Percentiles rank a stretch among this genome's conserved stretches.
phyloP scores from a whole-genome alignment of 169 alveolate species.

The Cryptosporidium ryanae region DNA sequence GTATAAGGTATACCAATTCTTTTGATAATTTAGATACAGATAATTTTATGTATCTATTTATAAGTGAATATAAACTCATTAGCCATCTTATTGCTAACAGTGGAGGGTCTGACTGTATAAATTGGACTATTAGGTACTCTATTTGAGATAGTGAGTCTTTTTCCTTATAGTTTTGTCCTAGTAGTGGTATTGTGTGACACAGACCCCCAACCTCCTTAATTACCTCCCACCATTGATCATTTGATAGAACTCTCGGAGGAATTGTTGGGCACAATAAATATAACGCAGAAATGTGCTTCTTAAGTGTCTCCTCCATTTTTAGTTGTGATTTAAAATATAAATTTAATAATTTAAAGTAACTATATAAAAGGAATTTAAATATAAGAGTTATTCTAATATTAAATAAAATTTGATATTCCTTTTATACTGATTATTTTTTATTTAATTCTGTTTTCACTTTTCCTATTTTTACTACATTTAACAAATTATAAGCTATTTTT shows the following conservation, averaged over 20 bases:
- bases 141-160: conserved; percentile 40
- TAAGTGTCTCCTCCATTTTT: conserved; percentile 53
- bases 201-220: conserved; percentile 37
- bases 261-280: conserved; percentile 67
- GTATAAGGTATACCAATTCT: conserved; percentile 26
- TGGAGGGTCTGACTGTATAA: conserved; percentile 60
- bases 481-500: no score
- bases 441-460: background rate
- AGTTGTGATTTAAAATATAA: background rate
- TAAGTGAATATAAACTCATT: conserved; percentile 48
- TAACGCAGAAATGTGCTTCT: conserved; percentile 47
- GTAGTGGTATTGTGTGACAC: conserved; percentile 55
- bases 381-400: background rate
- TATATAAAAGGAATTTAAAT: background rate
- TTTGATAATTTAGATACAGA: conserved; percentile 33
- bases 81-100: conserved; percentile 55
- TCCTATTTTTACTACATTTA: background rate
- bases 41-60: conserved; percentile 20
- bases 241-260: conserved; percentile 50
- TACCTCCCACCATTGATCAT: conserved; percentile 74
- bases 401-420: background rate
- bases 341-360: background rate
- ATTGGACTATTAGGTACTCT: conserved; percentile 42
- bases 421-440: background rate
- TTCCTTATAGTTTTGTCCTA: background rate